phyloP scores from a whole-genome alignment of 768 basidiomycete genomes.

The Saitozyma podzolica region DNA sequence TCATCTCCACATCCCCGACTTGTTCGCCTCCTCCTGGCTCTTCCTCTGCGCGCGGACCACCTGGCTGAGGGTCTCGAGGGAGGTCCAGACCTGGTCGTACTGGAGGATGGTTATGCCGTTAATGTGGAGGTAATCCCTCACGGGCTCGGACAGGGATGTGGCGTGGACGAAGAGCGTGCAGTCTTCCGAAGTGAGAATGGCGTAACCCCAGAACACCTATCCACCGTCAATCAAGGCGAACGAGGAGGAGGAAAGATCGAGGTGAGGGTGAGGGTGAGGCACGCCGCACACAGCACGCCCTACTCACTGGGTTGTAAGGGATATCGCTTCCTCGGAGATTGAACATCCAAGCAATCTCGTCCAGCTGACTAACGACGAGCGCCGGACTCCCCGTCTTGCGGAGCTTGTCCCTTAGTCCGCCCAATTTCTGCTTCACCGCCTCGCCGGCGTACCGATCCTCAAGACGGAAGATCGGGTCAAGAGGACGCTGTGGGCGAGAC shows the following conservation, averaged over 20 bases:
- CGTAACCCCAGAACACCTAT: constrained; percentile 88
- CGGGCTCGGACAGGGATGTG: constrained; percentile 57
- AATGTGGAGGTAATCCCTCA: constrained; percentile 60
- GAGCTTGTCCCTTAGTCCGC: constrained; percentile 65
- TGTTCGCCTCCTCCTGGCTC: constrained; percentile 5
- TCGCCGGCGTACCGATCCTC: constrained; percentile 73
- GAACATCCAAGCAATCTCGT: constrained; percentile 75
- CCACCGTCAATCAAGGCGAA: neutral
- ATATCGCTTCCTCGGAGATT: constrained; percentile 89
- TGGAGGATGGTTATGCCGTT: constrained; percentile 64
- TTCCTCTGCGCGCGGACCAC: constrained; percentile 5
- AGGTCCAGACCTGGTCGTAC: constrained; percentile 68
- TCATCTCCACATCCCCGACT: constrained; percentile 11
- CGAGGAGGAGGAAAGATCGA: no score
- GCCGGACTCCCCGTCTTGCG: constrained; percentile 61
- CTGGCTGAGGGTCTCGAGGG: constrained; percentile 56
- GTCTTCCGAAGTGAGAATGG: constrained; percentile 64
- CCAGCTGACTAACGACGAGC: constrained; percentile 79
- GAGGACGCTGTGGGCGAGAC: constrained; percentile 68
- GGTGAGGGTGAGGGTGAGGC: neutral
- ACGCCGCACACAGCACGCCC: neutral
- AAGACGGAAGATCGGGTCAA: constrained; percentile 67
- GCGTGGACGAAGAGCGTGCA: constrained; percentile 71
- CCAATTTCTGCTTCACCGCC: constrained; percentile 62
- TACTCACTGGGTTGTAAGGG: constrained; percentile 72